Conservation (phyloP, 2,329 filamentous ascomycete species). For the Diaporthe citri region DNA sequence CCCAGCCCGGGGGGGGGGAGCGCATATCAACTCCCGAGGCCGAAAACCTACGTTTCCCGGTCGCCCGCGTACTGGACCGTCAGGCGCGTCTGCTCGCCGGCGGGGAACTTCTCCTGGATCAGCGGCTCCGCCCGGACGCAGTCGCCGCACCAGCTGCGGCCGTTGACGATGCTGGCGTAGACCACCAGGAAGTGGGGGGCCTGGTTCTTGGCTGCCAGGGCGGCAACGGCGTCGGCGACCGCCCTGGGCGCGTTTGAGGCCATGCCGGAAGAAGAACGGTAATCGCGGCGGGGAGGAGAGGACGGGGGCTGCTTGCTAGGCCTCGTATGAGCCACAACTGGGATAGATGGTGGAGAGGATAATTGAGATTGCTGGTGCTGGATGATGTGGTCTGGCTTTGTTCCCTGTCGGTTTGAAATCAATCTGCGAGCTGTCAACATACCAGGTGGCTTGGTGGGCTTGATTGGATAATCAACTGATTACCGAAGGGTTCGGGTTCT, state of each 20-base stretch:
- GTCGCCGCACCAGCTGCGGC: constrained; percentile 46
- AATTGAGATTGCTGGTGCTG: background rate
- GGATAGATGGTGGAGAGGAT: background rate
- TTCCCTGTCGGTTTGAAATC: background rate
- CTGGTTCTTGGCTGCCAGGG: constrained; percentile 34
- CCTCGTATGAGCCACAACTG: background rate
- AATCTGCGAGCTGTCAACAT: constrained; percentile 19
- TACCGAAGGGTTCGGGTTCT: constrained; percentile 21
- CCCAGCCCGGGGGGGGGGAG: too few species aligned
- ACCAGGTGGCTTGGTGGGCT: background rate
- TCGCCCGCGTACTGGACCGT: constrained; percentile 44
- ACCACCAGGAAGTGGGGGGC: constrained; percentile 44
- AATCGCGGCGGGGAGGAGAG: too few species aligned
- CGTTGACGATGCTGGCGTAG: constrained; percentile 44
- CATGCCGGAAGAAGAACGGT: background rate
- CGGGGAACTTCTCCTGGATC: constrained; percentile 43
- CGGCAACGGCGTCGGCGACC: constrained; percentile 29
- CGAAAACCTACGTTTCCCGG: constrained; percentile 44
- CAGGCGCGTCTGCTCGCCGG: constrained; percentile 32
- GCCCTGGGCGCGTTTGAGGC: constrained; percentile 19
- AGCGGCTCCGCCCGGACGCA: constrained; percentile 45
- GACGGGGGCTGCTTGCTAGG: too few species aligned
- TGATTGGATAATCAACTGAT: background rate
- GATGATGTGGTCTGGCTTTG: background rate
- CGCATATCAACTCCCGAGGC: too few species aligned